phyloP scores from a whole-genome alignment of 176 grass and related monocot genomes.

The Ensete glaucum region DNA sequence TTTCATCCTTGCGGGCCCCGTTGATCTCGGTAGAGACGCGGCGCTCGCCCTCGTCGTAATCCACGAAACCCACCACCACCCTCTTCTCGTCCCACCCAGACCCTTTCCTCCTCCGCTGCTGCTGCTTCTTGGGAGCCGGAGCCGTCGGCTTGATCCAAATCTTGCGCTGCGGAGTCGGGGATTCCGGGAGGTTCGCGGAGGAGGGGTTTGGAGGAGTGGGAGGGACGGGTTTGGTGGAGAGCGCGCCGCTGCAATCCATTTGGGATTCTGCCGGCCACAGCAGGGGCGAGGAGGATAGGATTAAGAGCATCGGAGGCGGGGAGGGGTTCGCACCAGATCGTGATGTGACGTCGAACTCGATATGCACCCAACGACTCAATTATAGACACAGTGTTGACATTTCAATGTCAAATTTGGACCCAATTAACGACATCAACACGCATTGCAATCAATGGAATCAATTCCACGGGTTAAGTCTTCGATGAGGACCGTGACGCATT shows the following conservation, averaged over 20 bases:
- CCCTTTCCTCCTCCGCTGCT: not conserved
- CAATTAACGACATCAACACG: too few relatives aligned
- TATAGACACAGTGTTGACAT: too few relatives aligned
- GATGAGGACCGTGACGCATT: too few relatives aligned
- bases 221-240: not conserved
- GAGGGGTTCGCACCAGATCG: too few relatives aligned
- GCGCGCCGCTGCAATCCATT: not conserved
- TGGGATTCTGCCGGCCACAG: not conserved
- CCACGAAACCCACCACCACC: constrained; percentile 44
- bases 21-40: constrained; percentile 38
- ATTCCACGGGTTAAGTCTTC: too few relatives aligned
- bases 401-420: too few relatives aligned
- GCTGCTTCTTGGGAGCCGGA: not conserved
- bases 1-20: constrained; percentile 44
- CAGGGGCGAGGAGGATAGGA: too few relatives aligned
- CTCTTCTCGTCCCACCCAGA: constrained; percentile 52
- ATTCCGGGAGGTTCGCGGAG: not conserved
- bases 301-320: too few relatives aligned
- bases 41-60: constrained; percentile 68
- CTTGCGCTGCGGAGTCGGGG: not conserved
- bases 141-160: constrained; percentile 10
- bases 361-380: too few relatives aligned
- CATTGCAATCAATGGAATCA: too few relatives aligned
- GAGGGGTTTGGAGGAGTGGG: not conserved
- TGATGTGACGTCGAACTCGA: too few relatives aligned